Evolutionary conservation across 2,329 filamentous ascomycete species (phyloP).

Genomic region (Diaporthe batatas): DNA sequence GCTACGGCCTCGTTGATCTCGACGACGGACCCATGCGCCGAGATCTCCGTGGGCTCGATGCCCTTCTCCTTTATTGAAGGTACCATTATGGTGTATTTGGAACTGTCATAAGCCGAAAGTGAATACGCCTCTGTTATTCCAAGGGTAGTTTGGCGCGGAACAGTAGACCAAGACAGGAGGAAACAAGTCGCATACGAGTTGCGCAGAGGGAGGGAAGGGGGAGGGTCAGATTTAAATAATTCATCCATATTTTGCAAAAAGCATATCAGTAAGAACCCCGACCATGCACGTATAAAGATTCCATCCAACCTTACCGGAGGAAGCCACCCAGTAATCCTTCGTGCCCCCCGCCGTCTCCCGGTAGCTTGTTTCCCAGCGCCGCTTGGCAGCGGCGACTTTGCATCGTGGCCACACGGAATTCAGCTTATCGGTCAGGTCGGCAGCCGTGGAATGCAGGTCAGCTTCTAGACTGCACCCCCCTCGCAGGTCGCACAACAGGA

Average conservation of each 20-base stretch:
- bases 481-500: conserved; percentile 18
- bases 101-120: neutral
- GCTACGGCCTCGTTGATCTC: conserved; percentile 38
- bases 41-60: neutral
- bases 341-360: neutral
- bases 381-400: conserved; percentile 17
- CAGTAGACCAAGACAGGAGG: neutral
- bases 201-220: neutral
- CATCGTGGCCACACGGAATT: conserved; percentile 17
- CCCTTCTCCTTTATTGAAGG: conserved; percentile 13
- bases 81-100: fast-evolving
- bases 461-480: conserved; percentile 15
- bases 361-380: conserved; percentile 21
- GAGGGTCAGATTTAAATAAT: neutral
- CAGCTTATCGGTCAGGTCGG: conserved; percentile 13
- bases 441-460: conserved; percentile 24
- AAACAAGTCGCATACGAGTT: neutral
- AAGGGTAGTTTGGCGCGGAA: neutral
- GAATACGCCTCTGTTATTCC: neutral
- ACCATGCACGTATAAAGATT: neutral
- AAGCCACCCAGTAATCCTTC: conserved; percentile 18
- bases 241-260: neutral
- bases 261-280: neutral
- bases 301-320: conserved; percentile 6
- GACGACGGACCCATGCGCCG: conserved; percentile 2